Base-by-base conservation (phyloP, 2,329 filamentous ascomycete species). In the Colletotrichum simmondsii region DNA sequence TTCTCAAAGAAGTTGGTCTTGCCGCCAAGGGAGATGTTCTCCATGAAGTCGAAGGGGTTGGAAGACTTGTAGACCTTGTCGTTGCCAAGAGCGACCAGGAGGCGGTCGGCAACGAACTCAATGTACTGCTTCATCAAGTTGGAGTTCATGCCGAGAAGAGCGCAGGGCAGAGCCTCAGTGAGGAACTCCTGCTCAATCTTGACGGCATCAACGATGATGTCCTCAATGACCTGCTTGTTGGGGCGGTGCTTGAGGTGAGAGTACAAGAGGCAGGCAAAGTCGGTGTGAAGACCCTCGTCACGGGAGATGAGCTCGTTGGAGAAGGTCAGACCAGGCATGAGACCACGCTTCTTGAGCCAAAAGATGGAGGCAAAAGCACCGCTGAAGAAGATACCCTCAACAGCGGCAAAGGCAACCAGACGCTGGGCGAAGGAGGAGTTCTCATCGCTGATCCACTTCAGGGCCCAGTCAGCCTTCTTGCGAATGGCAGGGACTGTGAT, bases 1-100 rank as follows among this genome's bases (percentile, higher is more conserved):
- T 99, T 99, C 93, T 99, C 97, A 84, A 99, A 99, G 91, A 99
- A 99, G 92, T 99, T 99, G 83, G 97, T 99, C 94, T 99, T 99
- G 85, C 97, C 97, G 65, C 95, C 94, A 12, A 99, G 91, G 26
- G 97, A 98, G 85, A 99, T 99, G 87, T 98, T 98, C 90, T 99
- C 97, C 97, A 99, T 99, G 86, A 99, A 99, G 89, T 99, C 97
- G 83, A 99, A 99, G 82, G 97, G 97, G 88, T 99, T 99, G 83
- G 92, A 91, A 30, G 93, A 88, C 82, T 97, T 94, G 91, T 97
- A 99, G 79, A 94, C 89, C 90, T 98, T 98, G 79, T 94, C 90
- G 85, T 98, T 98, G 80, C 97, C 97, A 59, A 99, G 93, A 37
- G 97, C 92, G 72, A 98, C 88, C 46, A 99, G 91, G 46, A 99